Conservation (phyloP, 1,139 yeast species). For the Yamadazyma siamensis region DNA sequence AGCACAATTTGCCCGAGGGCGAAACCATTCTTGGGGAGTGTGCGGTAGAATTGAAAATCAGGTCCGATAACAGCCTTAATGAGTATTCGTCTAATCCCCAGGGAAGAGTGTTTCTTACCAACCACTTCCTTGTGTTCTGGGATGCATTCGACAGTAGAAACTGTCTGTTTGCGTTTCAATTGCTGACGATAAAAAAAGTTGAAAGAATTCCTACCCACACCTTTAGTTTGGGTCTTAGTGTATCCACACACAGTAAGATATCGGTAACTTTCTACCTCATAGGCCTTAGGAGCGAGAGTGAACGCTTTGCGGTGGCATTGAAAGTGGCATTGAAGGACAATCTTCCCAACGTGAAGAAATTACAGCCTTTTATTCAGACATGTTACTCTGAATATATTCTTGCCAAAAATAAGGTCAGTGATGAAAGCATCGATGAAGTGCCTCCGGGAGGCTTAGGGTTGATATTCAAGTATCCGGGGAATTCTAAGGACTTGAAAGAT, state of each 20-base stretch:
- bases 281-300: conserved; percentile 77
- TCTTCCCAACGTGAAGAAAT: conserved; percentile 54
- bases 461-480: conserved; percentile 84
- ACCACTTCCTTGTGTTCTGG: conserved; percentile 70
- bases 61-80: conserved; percentile 31
- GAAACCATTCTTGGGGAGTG: conserved; percentile 67
- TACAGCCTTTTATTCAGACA: conserved; percentile 65
- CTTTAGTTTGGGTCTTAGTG: conserved; percentile 75
- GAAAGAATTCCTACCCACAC: conserved; percentile 78
- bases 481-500: conserved; percentile 71
- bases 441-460: conserved; percentile 88
- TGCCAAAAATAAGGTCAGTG: conserved; percentile 52
- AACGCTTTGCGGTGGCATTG: conserved; percentile 68
- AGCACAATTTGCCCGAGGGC: conserved; percentile 65
- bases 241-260: conserved; percentile 67
- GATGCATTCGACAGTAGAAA: conserved; percentile 67
- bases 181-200: conserved; percentile 78
- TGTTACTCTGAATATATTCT: conserved; percentile 85
- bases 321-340: conserved; percentile 64
- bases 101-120: conserved; percentile 68
- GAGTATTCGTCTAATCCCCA: conserved; percentile 33
- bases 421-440: conserved; percentile 44
- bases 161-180: conserved; percentile 68
- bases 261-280: conserved; percentile 67
- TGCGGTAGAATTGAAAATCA: conserved; percentile 63